phyloP scores from a whole-genome alignment of 75 land plant species.

The Pinus taeda region DNA sequence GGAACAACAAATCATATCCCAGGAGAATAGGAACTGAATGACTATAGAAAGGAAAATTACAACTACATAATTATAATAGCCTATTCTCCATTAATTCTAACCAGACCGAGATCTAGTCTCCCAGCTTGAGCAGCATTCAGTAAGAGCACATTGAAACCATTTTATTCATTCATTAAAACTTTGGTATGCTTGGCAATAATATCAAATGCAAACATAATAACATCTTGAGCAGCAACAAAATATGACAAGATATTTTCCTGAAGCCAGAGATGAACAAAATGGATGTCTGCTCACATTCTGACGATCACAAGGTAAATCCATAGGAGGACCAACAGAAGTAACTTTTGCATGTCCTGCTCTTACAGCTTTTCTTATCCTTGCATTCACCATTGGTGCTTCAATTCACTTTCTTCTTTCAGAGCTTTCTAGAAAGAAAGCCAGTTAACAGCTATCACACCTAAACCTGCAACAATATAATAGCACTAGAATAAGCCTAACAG shows the following conservation, averaged over 20 bases:
- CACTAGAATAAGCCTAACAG: background rate
- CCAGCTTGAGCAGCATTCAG: slow-evolving; percentile 93
- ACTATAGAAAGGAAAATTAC: too few species aligned
- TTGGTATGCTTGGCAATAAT: slow-evolving; percentile 55
- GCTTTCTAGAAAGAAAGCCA: slow-evolving; percentile 1
- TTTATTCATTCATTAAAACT: slow-evolving; percentile 73
- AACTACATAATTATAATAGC: too few species aligned
- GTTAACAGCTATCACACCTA: background rate
- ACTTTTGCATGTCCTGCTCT: slow-evolving; percentile 71
- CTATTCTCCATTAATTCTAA: background rate
- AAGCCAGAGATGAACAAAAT: slow-evolving; percentile 56
- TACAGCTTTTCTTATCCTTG: slow-evolving; percentile 74
- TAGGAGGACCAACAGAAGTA: slow-evolving; percentile 69
- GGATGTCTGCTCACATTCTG: slow-evolving; percentile 85
- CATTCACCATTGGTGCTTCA: background rate
- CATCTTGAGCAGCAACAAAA: slow-evolving; percentile 85
- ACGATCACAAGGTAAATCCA: slow-evolving; percentile 77
- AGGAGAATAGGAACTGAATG: too few species aligned
- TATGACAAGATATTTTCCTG: slow-evolving; percentile 78
- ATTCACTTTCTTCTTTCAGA: slow-evolving; percentile 4
- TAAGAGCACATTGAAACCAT: slow-evolving; percentile 79
- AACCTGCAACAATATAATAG: background rate
- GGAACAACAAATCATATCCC: too few species aligned
- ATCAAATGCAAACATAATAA: slow-evolving; percentile 65
- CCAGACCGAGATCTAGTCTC: slow-evolving; percentile 81